Evolutionary conservation across 108 stramenopile species (phyloP), one percentile per base, ranked within the genome.

Genomic region (Fistulifera solaris): DNA sequence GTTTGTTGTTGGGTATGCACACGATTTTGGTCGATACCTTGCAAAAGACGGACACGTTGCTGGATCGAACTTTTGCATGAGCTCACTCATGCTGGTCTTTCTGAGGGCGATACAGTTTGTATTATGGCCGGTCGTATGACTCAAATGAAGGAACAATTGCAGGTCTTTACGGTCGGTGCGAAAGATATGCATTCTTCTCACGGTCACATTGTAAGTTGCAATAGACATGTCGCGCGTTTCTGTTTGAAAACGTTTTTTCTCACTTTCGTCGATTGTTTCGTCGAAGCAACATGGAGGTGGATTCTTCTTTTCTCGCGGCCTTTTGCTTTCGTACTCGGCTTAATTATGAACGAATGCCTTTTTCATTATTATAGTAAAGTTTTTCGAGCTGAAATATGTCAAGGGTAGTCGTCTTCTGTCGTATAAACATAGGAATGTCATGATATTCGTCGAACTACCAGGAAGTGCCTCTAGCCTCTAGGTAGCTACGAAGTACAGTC

Each of bases 31-130:
- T 87, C 38, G 70, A 76, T 19, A 68, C 60, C 35, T 65, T 89
- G 55, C 79, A 87, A 21, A 63, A 81, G 13, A 92, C 89, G 21
- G 86, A 93, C 50, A 60, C 54, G 12, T 61, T 80, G 31, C 73
- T 95, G 8, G 55, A 76, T n/a, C 44, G 65, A 76, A n/a, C 73
- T 85, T 6, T 75, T 88, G 23, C 68, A 80, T 24, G 72, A 72
- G 26, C 62, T 73, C 49, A 72, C 62, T 42, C 52, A 76, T 38
- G 35, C 41, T 21, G 75, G 79, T 65, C 83, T 90, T 31, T 46
- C 56, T 21, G 52, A 76, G 1, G 98, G 94, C n/a, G 94, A 96
- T 50, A 63, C 79, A 24, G 67, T 96, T 17, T 90, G 96, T 16
- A 78, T 95, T 52, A 91, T 99, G 18, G 76, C 85, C 56, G 98